Base-by-base conservation (phyloP, 495 filamentous ascomycete genomes). In the Hypomontagnella submonticulosa region DNA sequence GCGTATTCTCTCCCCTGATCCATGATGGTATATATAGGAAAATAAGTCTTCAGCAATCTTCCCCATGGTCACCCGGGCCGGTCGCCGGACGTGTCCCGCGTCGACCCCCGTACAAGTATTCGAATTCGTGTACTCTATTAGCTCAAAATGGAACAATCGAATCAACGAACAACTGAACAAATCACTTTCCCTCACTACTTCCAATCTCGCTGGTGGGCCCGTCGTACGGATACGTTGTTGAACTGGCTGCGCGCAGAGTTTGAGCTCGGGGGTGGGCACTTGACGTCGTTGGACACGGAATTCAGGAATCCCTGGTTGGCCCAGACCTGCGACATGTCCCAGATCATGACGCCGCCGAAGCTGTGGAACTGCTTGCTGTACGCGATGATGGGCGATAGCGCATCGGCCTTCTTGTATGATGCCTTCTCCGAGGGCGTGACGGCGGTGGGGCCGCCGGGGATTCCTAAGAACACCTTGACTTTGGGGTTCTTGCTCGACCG, bases 291-390 rank as follows among this genome's bases (percentile, higher is more conserved):
- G 20, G 60, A 20, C 13, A 69, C 6, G 20, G 56, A 23, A 33
- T 60, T 60, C 57, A 90, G 68, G 65, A 88, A 88, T 5, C 83
- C 85, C 3, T 70, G 8, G 63, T 90, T 90, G 37, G 72, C 75
- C 57, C 82, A 84, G 4, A 83, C 83, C 73, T 89, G 86, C 7
- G 75, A 83, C 54, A 82, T 82, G 78, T 91, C 89, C 89, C 88
- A 91, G 61, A 89, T 75, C 89, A 90, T 90, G 4, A 89, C 83
- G 11, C 89, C 89, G 3, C 87, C 88, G 60, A 90, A 88, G 69
- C 83, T 88, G 0, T 73, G 59, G 66, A 85, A 86, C 18, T 70
- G 67, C 75, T 83, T 79, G 59, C 75, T 71, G 59, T 84, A 85
- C 15, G 74, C 49, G 37, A 88, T 80, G n/a, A 86, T 78, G 27